These are phyloP conservation scores for Bisporella sp. DNA, from an alignment of 2,329 filamentous ascomycete genomes.

Conservation along the genomic window DNA sequence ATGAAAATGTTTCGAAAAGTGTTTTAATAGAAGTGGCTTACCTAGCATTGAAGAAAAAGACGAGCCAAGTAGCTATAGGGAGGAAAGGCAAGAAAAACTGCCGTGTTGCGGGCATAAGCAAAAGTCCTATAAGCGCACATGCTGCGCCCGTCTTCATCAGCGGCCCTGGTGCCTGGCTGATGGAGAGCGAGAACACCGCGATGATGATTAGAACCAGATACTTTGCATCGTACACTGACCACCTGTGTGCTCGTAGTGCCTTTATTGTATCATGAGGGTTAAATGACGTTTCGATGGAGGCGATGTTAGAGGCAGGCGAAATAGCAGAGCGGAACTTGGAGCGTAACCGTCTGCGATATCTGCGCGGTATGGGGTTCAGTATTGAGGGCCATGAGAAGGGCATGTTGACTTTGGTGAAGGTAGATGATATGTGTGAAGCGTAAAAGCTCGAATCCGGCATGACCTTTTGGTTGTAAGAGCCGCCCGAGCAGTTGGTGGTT, in stretches of 20 bases:
- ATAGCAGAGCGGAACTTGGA: constrained; percentile 62
- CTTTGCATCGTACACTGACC: constrained; percentile 78
- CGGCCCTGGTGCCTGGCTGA: constrained; percentile 73
- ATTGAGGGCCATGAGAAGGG: constrained; percentile 40
- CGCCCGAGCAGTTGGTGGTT: too few species aligned
- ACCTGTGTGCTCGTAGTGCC: constrained; percentile 69
- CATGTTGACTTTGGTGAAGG: constrained; percentile 14
- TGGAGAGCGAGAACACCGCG: constrained; percentile 73
- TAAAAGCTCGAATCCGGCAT: not conserved
- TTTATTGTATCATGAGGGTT: constrained; percentile 72
- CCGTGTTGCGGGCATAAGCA: constrained; percentile 75
- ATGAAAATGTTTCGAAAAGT: too few species aligned
- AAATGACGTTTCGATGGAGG: constrained; percentile 73
- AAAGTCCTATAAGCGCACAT: constrained; percentile 57
- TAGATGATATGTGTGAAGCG: not conserved
- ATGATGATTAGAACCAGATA: constrained; percentile 70
- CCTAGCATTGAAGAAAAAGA: constrained; percentile 74
- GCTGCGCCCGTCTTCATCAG: constrained; percentile 69
- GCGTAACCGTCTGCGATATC: constrained; percentile 59
- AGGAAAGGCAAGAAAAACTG: constrained; percentile 89
- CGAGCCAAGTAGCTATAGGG: constrained; percentile 76
- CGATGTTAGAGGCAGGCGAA: constrained; percentile 65
- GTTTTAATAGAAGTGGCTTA: constrained; percentile 39
- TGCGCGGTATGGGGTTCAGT: constrained; percentile 51
- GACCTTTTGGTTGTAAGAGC: not conserved